A percentile compares a stretch with the other conserved stretches of the same genome.
Conservation (phyloP, 2,329 filamentous ascomycete genomes). For the Fusarium musae region DNA sequence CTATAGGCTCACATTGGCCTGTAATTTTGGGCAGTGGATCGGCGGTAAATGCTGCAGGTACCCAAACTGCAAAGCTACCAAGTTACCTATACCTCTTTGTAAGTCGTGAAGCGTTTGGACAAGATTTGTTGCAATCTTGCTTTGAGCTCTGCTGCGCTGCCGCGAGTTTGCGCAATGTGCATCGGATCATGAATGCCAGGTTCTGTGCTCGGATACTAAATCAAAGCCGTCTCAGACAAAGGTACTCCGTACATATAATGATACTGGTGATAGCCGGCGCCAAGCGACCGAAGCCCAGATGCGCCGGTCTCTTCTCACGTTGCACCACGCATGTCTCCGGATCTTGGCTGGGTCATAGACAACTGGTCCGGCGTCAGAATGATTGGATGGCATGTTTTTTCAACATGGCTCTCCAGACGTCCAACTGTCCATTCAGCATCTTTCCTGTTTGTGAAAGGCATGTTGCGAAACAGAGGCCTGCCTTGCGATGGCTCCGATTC, state of each 20-base stretch:
- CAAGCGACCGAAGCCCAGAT: slow-evolving; percentile 26
- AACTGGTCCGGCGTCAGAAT: slow-evolving; percentile 28
- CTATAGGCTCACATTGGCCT: slow-evolving; percentile 1
- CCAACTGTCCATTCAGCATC: slow-evolving; percentile 10
- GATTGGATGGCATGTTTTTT: slow-evolving; percentile 23
- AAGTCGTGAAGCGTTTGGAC: slow-evolving; percentile 1
- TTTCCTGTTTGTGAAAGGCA: slow-evolving; percentile 1
- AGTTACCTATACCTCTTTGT: neutral
- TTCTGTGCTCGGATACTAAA: slow-evolving; percentile 9
- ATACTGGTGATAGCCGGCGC: slow-evolving; percentile 32
- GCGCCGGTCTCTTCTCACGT: slow-evolving; percentile 31
- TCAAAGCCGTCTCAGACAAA: slow-evolving; percentile 17
- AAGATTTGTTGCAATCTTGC: slow-evolving; percentile 3
- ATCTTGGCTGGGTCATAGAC: slow-evolving; percentile 41
- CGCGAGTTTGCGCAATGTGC: neutral
- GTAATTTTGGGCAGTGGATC: slow-evolving; percentile 3
- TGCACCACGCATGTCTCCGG: slow-evolving; percentile 37
- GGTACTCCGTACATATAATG: slow-evolving; percentile 10
- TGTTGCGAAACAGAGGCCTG: slow-evolving; percentile 27
- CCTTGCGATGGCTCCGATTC: slow-evolving; percentile 6
- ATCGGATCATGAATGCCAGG: neutral
- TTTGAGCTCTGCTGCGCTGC: slow-evolving; percentile 1
- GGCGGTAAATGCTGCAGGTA: slow-evolving; percentile 31
- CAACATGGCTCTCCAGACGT: slow-evolving; percentile 6
- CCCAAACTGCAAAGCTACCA: neutral